Base-by-base conservation (phyloP, 129 eudicot species). In the Flaveria robusta region DNA sequence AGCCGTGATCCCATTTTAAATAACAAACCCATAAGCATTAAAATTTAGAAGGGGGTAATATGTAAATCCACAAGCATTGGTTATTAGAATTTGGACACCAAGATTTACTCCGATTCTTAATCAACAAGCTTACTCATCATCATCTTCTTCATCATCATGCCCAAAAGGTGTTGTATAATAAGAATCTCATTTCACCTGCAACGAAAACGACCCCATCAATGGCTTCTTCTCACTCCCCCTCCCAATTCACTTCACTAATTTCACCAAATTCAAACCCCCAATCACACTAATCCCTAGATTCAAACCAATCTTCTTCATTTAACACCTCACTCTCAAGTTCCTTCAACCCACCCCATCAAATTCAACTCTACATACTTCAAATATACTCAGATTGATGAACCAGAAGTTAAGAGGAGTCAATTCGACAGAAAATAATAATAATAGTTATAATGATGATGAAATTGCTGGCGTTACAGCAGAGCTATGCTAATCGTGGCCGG, bases 381-480 rank as follows among this genome's bases (percentile, higher is more conserved):
- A 50, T 46, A 66, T 49, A 65, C 4, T 12, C 2, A 63, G 2
- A 46, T 74, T 26, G 6, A 20, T 9, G 63, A 16, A 50, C 59
- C 51, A 52, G 62, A 62, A 74, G n/a, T 26, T 10, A 11, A 74
- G 27, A 52, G 62, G n/a, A 74, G 6, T 60, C 13, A 39, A 66
- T 58, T 67, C 45, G 71, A 62, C 75, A 68, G 7, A 60, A 11
- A 47, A 69, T 71, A 70, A 59, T 37, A 31, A 31, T 31, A 31
- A 31, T 31, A 31, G 37, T 31, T 5, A 31, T 3, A 31, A 31
- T 31, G 37, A 31, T 31, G 54, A 92, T 93, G 98, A 90, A 89
- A 96, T 82, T 87, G 69, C 78, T 84, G 75, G 86, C 91, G 83
- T 79, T 91, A 79, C 97, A 92, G 80, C 96, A 87, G 82, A 80